These are phyloP conservation scores for Eimeria necatrix DNA, from an alignment of 169 alveolate genomes.

Conservation along the genomic window DNA sequence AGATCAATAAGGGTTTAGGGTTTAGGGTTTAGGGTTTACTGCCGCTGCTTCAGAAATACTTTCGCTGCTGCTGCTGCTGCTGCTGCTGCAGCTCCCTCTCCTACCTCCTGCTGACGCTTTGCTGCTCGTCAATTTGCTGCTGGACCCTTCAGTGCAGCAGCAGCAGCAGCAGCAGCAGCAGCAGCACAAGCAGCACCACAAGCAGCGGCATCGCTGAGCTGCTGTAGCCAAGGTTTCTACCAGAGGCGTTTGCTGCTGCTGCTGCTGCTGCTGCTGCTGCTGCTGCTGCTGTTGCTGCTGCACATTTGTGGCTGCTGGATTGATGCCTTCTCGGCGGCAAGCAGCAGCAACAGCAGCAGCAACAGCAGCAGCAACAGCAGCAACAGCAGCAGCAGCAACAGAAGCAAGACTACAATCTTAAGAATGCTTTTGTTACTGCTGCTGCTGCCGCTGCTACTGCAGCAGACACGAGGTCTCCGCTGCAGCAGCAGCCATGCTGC, in stretches of 20 bases:
- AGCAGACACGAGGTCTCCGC: no score
- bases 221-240: no score
- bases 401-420: background rate
- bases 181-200: background rate
- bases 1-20: background rate
- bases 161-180: conserved; percentile 17
- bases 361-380: background rate
- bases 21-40: background rate
- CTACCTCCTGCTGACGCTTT: background rate
- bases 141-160: background rate
- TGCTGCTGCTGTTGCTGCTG: background rate
- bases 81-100: background rate
- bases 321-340: background rate
- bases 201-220: no score
- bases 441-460: background rate
- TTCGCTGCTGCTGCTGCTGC: background rate
- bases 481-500: no score
- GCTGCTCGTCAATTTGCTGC: background rate
- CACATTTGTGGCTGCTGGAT: background rate
- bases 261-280: background rate
- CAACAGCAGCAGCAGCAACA: background rate
- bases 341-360: background rate
- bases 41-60: background rate
- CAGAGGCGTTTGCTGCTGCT: background rate
- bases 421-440: background rate